Evolutionary conservation across 805 yeast species (phyloP).

Genomic region (Wickerhamomyces strasburgensis): DNA sequence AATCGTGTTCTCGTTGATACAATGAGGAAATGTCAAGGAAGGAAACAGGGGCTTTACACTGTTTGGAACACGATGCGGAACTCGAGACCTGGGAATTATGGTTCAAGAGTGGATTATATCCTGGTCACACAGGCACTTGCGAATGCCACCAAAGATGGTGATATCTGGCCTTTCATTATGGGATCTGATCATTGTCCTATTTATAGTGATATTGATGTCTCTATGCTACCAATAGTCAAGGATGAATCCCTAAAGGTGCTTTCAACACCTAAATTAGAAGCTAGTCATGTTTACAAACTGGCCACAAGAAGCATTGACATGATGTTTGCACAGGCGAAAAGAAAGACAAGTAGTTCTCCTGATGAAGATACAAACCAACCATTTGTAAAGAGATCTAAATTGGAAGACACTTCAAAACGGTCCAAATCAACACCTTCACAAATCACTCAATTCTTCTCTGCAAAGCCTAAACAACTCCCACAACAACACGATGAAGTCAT

Average conservation of each 20-base stretch:
- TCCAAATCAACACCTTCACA: too few relatives aligned
- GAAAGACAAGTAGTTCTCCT: constrained; percentile 5
- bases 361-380: too few relatives aligned
- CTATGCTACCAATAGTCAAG: constrained; percentile 1
- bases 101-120: constrained; percentile 83
- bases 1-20: constrained; percentile 52
- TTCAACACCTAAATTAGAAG: constrained; percentile 44
- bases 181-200: constrained; percentile 98
- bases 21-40: constrained; percentile 50
- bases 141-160: constrained; percentile 31
- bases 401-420: too few relatives aligned
- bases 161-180: constrained; percentile 60
- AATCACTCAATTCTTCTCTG: too few relatives aligned
- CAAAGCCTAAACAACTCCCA: too few relatives aligned
- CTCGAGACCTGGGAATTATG: constrained; percentile 75
- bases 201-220: constrained; percentile 53
- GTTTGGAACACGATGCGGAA: constrained; percentile 86
- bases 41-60: constrained; percentile 67
- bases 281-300: constrained; percentile 42
- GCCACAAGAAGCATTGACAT: constrained; percentile 30
- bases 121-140: constrained; percentile 41
- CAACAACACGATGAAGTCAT: too few relatives aligned
- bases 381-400: too few relatives aligned
- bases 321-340: constrained; percentile 30
- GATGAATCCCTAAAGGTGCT: neutral